Percentiles rank a stretch among this genome's conserved stretches.
Conservation (phyloP, 345 rosid species). For the Bruguiera parviflora region DNA sequence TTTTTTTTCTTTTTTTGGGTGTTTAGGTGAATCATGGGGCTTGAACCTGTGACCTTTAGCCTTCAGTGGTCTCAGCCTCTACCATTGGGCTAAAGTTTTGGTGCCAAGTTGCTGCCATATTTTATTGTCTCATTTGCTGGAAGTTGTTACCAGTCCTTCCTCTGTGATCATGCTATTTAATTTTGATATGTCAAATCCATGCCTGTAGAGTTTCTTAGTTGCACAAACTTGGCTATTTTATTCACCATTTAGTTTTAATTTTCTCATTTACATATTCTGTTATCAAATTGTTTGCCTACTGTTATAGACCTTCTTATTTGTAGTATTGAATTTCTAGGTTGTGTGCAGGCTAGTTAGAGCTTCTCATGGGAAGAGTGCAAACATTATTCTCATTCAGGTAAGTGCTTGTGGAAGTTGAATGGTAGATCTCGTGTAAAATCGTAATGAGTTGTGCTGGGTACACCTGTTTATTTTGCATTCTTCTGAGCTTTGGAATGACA, state of each 20-base stretch:
- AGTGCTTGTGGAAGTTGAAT: background rate
- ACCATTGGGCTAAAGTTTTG: no score
- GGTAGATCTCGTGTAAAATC: background rate
- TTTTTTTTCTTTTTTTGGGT: no score
- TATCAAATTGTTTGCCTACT: background rate
- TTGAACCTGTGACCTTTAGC: no score
- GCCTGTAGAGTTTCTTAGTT: no score
- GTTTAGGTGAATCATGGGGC: no score
- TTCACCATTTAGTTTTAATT: background rate
- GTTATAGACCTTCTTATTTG: background rate
- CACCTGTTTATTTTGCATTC: background rate
- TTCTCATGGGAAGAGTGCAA: conserved; percentile 70
- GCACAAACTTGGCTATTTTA: background rate
- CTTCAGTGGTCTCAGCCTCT: no score
- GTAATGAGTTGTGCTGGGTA: background rate
- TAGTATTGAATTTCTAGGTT: background rate
- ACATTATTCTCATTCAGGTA: conserved; percentile 90
- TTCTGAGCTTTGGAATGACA: background rate
- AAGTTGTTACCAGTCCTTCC: no score
- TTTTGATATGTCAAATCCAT: no score
- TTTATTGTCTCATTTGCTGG: no score
- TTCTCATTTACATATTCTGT: background rate
- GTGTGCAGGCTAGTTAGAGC: conserved; percentile 60
- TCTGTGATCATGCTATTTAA: no score
- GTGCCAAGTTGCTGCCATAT: no score